Evolutionary conservation across 257 asterid genomes (phyloP), one percentile per base, ranked within the genome.

Genomic region (Echium plantagineum): DNA sequence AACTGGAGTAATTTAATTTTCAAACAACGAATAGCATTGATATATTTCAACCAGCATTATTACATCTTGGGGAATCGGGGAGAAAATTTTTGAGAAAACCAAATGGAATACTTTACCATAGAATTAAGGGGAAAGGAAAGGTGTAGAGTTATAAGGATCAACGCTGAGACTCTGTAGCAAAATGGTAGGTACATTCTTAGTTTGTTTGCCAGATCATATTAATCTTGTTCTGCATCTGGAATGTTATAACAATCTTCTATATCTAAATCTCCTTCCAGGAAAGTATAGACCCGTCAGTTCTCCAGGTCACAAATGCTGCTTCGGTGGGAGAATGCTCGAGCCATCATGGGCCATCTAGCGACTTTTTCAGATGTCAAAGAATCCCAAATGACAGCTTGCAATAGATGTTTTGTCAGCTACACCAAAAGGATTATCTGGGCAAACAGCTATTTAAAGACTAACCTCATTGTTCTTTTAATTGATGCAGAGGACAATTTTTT

Each of bases 311-410:
- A 21, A 88, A 88, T 17, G 83, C 75, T 7, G 96, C 71, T 63
- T 88, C 94, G 12, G 74, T 75, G 0, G 84, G 94, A 15, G 95
- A 88, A 65, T 88, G 94, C 65, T 80, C 96, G 31, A 88, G 77
- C 94, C 96, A 88, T 83, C 9, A 94, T 83, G 22, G 96, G 94
- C 96, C 93, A 83, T 69, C 86, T 69, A 62, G 84, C 81, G 73
- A 85, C 94, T 75, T 66, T 77, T 74, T 83, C 94, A 28, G 93
- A 78, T 0, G 96, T 83, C 17, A 83, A 78, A 35, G 96, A 77
- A 60, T 88, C 94, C 96, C 93, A 88, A 13, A 79, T 65, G n/a
- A 83, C 88, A 76, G 85, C 73, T 93, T 88, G 79, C 69, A 71
- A 49, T 62, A 58, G 56, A 60, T 62, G 26, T 19, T 52, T 62